Evolutionary conservation across 139 green algal genomes (phyloP), one percentile per base, ranked within the genome.

Genomic region (Mychonastes homosphaera): DNA sequence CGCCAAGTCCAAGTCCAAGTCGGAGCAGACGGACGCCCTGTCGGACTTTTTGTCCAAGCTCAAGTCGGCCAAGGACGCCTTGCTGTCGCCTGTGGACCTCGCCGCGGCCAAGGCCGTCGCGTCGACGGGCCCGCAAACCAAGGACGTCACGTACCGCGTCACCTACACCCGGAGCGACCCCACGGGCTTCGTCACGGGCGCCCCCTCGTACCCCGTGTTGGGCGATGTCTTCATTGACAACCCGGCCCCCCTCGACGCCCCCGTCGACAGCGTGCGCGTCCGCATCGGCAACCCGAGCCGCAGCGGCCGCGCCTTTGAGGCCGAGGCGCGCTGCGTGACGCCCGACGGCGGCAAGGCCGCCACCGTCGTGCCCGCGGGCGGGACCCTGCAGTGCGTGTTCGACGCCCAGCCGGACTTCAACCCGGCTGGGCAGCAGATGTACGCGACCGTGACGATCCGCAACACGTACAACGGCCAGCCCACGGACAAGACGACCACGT

Each of bases 111-210:
- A n/a, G n/a, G n/a, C n/a, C n/a, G n/a, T n/a, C n/a, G n/a, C n/a
- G n/a, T n/a, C n/a, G n/a, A n/a, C n/a, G n/a, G n/a, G n/a, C n/a
- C n/a, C n/a, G n/a, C n/a, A n/a, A n/a, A 67, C 39, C 3, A 23
- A 16, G n/a, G 61, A 67, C 26, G 51, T 67, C 5, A 61, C 39
- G 1, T 67, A 67, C 51, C 46, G 6, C 13, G 61, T 67, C 13
- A 67, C 51, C 29, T 67, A 56, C 51, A 67, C 61, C 1, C 50
- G 61, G 16, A 61, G 29, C 21, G 19, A 50, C 23, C 61, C 61
- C 4, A 19, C n/a, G 2, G 39, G 12, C 34, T 34, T 67, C 7
- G n/a, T 19, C 4, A 23, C 47, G 6, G 50, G 41, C 21, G 38
- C 23, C 6, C 61, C 61, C 2, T 50, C 61, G 10, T 67, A 61